Percentiles rank a stretch among this genome's conserved stretches.
These are phyloP conservation scores for Globisporangium echinulatum DNA, from an alignment of 352 stramenopile genomes.

Conservation along the genomic window DNA sequence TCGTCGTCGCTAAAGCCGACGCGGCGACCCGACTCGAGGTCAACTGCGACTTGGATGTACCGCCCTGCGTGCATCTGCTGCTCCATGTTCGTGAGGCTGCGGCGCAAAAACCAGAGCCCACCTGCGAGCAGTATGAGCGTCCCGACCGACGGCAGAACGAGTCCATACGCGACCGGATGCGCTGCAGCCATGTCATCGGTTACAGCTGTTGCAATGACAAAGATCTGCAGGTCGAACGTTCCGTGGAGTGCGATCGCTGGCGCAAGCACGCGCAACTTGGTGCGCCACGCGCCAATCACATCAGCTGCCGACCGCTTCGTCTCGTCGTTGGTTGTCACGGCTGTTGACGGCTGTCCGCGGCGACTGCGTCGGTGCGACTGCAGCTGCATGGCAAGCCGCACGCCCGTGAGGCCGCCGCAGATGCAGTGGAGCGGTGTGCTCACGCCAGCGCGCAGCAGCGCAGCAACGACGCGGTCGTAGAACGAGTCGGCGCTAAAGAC, in stretches of 20 bases:
- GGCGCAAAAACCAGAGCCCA: conserved; percentile 27
- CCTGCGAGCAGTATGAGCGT: conserved; percentile 19
- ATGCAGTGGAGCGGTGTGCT: conserved; percentile 57
- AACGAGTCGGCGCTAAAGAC: conserved; percentile 29
- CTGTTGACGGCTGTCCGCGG: background rate
- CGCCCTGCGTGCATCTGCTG: conserved; percentile 35
- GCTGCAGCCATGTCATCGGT: conserved; percentile 23
- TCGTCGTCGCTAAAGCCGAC: conserved; percentile 26
- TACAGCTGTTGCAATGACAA: conserved; percentile 37
- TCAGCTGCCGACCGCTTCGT: background rate
- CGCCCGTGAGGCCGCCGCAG: conserved; percentile 55
- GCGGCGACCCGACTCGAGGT: conserved; percentile 31
- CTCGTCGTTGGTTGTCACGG: no score
- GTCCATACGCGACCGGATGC: conserved; percentile 27
- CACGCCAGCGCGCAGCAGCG: conserved; percentile 29
- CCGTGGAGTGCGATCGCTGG: conserved; percentile 53
- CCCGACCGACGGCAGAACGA: conserved; percentile 28
- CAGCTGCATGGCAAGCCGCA: conserved; percentile 41
- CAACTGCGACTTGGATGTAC: conserved; percentile 44
- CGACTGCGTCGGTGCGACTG: conserved; percentile 10
- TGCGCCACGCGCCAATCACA: conserved; percentile 24
- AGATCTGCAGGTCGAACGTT: conserved; percentile 52
- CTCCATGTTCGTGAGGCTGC: conserved; percentile 31
- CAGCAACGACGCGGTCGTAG: conserved; percentile 26
- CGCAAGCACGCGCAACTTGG: conserved; percentile 29